Conservation (phyloP, 495 filamentous ascomycete genomes). For the Amorphotheca resinae region DNA sequence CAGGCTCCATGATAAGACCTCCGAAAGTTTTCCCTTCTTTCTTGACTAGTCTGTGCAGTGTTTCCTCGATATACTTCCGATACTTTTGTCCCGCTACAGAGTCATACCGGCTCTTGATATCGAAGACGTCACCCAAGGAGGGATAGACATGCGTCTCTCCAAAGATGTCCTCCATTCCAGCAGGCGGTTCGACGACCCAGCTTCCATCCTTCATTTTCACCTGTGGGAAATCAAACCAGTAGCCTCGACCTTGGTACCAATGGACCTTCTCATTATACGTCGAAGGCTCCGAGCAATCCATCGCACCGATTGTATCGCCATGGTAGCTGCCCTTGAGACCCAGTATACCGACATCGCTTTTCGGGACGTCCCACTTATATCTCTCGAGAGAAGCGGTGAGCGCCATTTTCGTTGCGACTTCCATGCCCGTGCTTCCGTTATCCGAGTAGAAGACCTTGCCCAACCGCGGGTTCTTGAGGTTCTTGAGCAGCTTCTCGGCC, state of each 20-base stretch:
- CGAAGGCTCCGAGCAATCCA: slow-evolving; percentile 65
- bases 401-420: slow-evolving; percentile 73
- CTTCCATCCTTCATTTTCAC: slow-evolving; percentile 48
- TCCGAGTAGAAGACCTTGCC: slow-evolving; percentile 63
- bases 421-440: slow-evolving; percentile 67
- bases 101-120: slow-evolving; percentile 36
- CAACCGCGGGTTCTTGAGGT: slow-evolving; percentile 45
- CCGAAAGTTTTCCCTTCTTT: slow-evolving; percentile 53
- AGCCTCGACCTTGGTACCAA: slow-evolving; percentile 62
- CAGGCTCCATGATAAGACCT: slow-evolving; percentile 60
- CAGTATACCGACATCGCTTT: slow-evolving; percentile 47
- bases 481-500: slow-evolving; percentile 44
- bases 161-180: slow-evolving; percentile 31
- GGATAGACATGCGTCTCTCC: slow-evolving; percentile 34
- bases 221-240: slow-evolving; percentile 64
- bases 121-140: slow-evolving; percentile 46
- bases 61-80: slow-evolving; percentile 40
- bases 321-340: slow-evolving; percentile 69
- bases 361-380: slow-evolving; percentile 45
- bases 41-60: slow-evolving; percentile 35
- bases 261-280: slow-evolving; percentile 63
- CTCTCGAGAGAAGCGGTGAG: slow-evolving; percentile 47
- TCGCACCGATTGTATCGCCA: slow-evolving; percentile 70
- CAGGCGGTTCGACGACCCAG: slow-evolving; percentile 50
- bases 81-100: slow-evolving; percentile 36